A percentile compares a stretch with the other conserved stretches of the same genome.
phyloP scores from a whole-genome alignment of 257 asterid genomes.

The Eucommia ulmoides region DNA sequence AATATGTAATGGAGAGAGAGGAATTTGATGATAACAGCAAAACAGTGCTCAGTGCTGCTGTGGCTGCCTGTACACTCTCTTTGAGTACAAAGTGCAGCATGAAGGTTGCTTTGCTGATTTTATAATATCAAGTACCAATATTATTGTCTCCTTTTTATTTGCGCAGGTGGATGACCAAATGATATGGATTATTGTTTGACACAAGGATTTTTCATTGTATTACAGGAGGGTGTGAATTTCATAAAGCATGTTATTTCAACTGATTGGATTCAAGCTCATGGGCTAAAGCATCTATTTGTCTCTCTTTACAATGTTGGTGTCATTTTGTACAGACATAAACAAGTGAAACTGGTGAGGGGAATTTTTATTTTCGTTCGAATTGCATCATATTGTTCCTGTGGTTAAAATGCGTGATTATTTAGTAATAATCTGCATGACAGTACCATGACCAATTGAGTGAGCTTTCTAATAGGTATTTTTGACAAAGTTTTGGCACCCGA shows the following conservation, averaged over 20 bases:
- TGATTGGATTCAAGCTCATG: conserved; percentile 44
- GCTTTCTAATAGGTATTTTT: too few relatives aligned
- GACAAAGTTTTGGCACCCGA: too few relatives aligned
- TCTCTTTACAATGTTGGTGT: conserved; percentile 72
- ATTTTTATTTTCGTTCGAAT: conserved; percentile 5
- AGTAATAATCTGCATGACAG: too few relatives aligned
- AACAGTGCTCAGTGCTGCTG: conserved; percentile 41
- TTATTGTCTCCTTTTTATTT: too few relatives aligned
- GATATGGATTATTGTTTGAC: too few relatives aligned
- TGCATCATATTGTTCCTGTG: conserved; percentile 2
- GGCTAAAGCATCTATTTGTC: conserved; percentile 59
- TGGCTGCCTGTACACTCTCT: conserved; percentile 62
- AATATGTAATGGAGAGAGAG: conserved; percentile 39
- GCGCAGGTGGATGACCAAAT: too few relatives aligned
- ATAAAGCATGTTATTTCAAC: conserved; percentile 45
- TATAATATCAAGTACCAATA: too few relatives aligned
- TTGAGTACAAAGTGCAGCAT: conserved; percentile 34
- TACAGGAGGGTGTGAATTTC: conserved; percentile 57
- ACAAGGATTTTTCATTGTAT: too few relatives aligned
- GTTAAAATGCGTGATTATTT: conserved; percentile 2
- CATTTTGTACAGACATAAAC: conserved; percentile 43
- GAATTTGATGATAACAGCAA: conserved; percentile 38
- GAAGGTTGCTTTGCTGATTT: conserved; percentile 39
- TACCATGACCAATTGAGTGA: too few relatives aligned
- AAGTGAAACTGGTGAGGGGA: conserved; percentile 49